Conservation (phyloP, 331 rosid species). For the Rhamnella rubrinervis region DNA sequence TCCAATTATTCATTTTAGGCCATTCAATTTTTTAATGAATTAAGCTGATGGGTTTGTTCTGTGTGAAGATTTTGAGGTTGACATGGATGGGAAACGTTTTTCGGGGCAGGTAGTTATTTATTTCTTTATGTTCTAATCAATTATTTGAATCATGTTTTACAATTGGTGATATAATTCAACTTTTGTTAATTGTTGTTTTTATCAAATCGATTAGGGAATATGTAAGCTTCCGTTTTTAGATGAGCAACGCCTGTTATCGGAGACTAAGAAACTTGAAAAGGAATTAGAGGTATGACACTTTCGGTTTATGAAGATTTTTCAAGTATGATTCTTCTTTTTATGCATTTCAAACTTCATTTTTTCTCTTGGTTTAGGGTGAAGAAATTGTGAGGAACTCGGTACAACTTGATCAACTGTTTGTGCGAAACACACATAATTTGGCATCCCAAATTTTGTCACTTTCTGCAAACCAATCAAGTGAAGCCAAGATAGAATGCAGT, state of each 20-base stretch:
- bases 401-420: conserved; percentile 30
- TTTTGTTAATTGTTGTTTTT: neutral
- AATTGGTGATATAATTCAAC: too few relatives aligned
- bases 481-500: conserved; percentile 3
- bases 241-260: conserved; percentile 42
- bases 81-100: conserved; percentile 51
- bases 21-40: neutral
- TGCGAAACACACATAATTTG: conserved; percentile 20
- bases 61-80: conserved; percentile 46
- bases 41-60: neutral
- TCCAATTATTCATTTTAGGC: neutral
- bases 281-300: conserved; percentile 33
- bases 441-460: conserved; percentile 25
- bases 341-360: neutral
- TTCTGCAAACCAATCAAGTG: neutral
- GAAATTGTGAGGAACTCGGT: conserved; percentile 33
- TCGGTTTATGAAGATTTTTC: neutral
- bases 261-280: conserved; percentile 30
- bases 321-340: neutral
- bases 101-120: conserved; percentile 45
- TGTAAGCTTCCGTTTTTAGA: conserved; percentile 53
- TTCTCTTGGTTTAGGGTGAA: conserved; percentile 15
- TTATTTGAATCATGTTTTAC: too few relatives aligned
- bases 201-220: conserved; percentile 31
- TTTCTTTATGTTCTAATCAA: neutral